Evolutionary conservation across 2,329 filamentous ascomycete species (phyloP), one percentile per base, ranked within the genome.

Genomic region (Epichloe uncinata): DNA sequence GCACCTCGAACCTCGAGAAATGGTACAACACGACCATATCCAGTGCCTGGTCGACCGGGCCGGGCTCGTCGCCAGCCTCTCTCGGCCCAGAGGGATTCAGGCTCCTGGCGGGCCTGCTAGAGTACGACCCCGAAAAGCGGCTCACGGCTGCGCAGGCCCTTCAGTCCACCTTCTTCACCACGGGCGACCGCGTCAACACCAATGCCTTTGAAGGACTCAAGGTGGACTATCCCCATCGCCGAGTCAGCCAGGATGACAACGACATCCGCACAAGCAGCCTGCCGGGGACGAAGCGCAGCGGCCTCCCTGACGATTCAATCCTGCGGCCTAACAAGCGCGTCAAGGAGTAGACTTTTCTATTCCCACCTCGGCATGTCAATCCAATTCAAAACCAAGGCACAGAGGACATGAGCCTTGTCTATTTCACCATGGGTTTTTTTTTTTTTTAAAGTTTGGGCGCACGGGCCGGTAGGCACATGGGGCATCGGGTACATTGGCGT

Each of bases 201-300:
- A 93, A 95, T 62, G 96, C 89, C 62, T 98, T 98, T 58, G 88
- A 95, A 60, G 89, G 90, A 0, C 75, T 89, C 48, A 87, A 88
- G 66, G 81, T 81, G 54, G 87, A 93, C 60, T 98, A 98, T 65
- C 93, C 93, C 0, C 82, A 89, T 61, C 78, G 93, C 7, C 79
- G 91, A 45, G 90, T 98, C 40, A 95, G 85, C 58, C 84, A 94
- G 59, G 93, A 98, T 61, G 89, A 96, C 63, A 95, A 95, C 59
- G 93, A 97, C 66, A 96, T 97, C 50, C 76, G 87, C n/a, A 90
- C 87, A 0, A 83, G 84, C 42, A 95, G 88, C 64, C 67, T 96
- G 36, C 88, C 91, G 0, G 93, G 91, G 0, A 95, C 90, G 0
- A 97, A 97, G 70, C 74, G 90, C 52, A 91, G 85, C 55, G 91